These are phyloP conservation scores for Solanum hybrid DNA, from an alignment of 305 asterid species.

Conservation along the genomic window DNA sequence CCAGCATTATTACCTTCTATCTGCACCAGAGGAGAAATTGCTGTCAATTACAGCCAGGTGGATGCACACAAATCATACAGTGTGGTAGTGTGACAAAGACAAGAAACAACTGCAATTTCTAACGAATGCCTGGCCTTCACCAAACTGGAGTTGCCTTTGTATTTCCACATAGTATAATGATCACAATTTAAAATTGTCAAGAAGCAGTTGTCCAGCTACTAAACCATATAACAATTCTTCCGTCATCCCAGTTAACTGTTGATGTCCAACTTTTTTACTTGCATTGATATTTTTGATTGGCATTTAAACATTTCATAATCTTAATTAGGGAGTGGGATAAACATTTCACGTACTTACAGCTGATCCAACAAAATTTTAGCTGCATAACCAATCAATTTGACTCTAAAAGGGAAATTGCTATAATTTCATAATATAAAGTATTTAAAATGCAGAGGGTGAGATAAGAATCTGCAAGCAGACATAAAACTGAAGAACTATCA, in stretches of 20 bases:
- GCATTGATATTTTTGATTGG: not conserved
- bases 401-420: not conserved
- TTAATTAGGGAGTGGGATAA: not conserved
- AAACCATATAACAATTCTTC: not conserved
- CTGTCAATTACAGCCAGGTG: not conserved
- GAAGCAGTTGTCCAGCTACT: not conserved
- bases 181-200: not conserved
- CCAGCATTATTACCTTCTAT: conserved; percentile 82
- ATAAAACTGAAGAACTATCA: not conserved
- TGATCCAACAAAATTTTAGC: not conserved
- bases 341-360: not conserved
- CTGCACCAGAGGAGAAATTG: conserved; percentile 29
- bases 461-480: not conserved
- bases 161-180: not conserved
- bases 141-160: not conserved
- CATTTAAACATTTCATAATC: not conserved
- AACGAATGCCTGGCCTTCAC: not conserved
- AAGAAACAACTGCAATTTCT: not conserved
- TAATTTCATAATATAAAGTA: not conserved
- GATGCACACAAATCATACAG: not conserved
- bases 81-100: not conserved
- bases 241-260: not conserved
- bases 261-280: not conserved
- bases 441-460: not conserved
- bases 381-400: not conserved